Base-by-base conservation (phyloP, 2,329 filamentous ascomycete species). In the Diaporthe amygdali region DNA sequence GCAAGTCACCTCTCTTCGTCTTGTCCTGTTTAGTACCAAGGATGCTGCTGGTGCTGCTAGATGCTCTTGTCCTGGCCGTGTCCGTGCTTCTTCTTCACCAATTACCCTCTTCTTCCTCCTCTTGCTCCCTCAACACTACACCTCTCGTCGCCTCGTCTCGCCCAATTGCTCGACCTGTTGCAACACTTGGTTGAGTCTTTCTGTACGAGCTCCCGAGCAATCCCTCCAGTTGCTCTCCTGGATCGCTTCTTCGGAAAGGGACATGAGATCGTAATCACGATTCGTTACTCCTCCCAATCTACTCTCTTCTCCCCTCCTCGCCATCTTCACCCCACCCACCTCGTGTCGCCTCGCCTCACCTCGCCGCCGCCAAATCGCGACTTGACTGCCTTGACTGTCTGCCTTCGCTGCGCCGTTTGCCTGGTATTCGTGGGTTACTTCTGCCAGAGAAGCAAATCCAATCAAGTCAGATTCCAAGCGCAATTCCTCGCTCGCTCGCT, bases 61-160 rank as follows among this genome's bases (percentile, higher is more conserved):
- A 30, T 30, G 44, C 27, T 47, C 12, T 34, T 37, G 32, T 46
- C 41, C 15, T 68, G 66, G 59, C 52, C n/a, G 66, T 68, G 66
- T 68, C 52, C n/a, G 66, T 68, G 66, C 66, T 59, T 68, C 66
- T 68, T 59, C 66, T 59, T 49, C 66, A 68, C 55, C 66, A 49
- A 68, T 59, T 56, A 17, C 46, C 27, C 66, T 55, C 44, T 27
- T 47, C 37, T 46, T 59, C 34, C 32, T 63, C 39, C 27, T 56
- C 47, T 39, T 39, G 32, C 39, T 49, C 52, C n/a, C n/a, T n/a
- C n/a, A n/a, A n/a, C n/a, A n/a, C n/a, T n/a, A n/a, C 51, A 25
- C 17, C 34, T 32, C 51, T 32, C 27, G 17, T 22, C 27, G n/a
- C 39, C 51, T 68, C 51, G 32, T 41, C 52, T 37, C 12, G 49